A percentile compares a stretch with the other conserved stretches of the same genome.
phyloP scores from a whole-genome alignment of 441 rosid genomes.

The Pelargonium myrrhifolium region DNA sequence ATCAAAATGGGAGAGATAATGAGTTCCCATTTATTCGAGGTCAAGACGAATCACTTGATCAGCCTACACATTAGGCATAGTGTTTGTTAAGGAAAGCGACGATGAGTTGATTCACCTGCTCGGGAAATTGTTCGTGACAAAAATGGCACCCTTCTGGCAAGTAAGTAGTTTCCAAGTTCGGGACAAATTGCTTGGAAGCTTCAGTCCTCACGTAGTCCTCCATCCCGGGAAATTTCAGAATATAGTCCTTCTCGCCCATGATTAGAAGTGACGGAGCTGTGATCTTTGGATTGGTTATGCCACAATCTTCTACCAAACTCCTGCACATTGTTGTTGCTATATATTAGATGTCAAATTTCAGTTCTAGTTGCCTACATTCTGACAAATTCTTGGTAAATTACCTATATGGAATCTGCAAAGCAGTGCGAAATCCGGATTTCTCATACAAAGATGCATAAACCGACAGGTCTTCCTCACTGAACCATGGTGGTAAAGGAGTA shows the following conservation, averaged over 20 bases:
- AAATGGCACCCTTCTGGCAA: conserved; percentile 30
- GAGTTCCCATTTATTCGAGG: no score
- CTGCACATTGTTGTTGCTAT: neutral
- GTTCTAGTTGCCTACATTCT: neutral
- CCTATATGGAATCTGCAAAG: conserved; percentile 54
- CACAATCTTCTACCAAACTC: neutral
- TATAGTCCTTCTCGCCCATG: conserved; percentile 32
- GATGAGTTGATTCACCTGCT: conserved; percentile 24
- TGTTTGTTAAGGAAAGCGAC: conserved; percentile 17
- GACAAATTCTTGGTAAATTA: conserved; percentile 7
- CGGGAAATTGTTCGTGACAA: conserved; percentile 31
- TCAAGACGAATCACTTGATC: no score
- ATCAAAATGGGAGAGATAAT: no score
- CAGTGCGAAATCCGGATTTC: conserved; percentile 48
- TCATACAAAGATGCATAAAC: conserved; percentile 39
- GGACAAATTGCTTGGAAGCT: conserved; percentile 15
- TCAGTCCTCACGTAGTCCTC: conserved; percentile 24
- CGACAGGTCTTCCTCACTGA: conserved; percentile 43
- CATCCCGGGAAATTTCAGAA: conserved; percentile 29
- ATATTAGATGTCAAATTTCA: neutral
- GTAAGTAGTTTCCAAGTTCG: conserved; percentile 19
- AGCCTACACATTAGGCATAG: no score
- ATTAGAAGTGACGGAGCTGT: conserved; percentile 29
- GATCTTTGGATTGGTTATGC: conserved; percentile 20
- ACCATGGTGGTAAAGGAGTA: conserved; percentile 49